Conservation (phyloP, 2,329 filamentous ascomycete genomes). For the Clonostachys sp. region DNA sequence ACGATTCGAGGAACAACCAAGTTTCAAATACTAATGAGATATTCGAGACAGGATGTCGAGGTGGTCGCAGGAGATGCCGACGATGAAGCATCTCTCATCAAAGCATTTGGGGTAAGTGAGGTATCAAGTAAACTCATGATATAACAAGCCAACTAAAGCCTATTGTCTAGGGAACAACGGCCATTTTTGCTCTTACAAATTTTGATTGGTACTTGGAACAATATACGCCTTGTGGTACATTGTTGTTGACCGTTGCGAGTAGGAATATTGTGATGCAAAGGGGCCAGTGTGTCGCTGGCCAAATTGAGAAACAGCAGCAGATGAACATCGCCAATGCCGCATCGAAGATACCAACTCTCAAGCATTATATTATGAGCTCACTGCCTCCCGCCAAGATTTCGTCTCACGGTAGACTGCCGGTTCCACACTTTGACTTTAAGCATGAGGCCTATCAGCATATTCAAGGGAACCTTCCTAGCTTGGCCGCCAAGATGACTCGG, state of each 20-base stretch:
- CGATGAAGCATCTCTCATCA: background rate
- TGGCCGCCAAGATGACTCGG: background rate
- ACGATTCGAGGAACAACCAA: too few species aligned
- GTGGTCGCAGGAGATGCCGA: background rate
- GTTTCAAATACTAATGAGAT: too few species aligned
- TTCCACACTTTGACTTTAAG: background rate
- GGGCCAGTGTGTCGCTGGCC: background rate
- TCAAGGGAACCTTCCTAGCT: background rate
- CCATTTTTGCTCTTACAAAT: background rate
- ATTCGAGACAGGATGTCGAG: background rate
- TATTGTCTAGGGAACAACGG: background rate
- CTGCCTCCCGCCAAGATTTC: background rate
- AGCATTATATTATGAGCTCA: background rate
- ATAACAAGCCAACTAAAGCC: background rate
- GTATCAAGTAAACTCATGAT: background rate
- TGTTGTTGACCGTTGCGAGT: too few species aligned
- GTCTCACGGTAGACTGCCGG: background rate
- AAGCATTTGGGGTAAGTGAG: background rate
- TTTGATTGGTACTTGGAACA: background rate
- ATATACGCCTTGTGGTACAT: too few species aligned
- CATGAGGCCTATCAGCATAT: background rate
- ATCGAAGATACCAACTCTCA: background rate
- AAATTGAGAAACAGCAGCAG: background rate
- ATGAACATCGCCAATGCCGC: background rate
- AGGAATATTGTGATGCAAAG: too few species aligned